Conservation (phyloP, 345 rosid species). For the Turnera subulata region DNA sequence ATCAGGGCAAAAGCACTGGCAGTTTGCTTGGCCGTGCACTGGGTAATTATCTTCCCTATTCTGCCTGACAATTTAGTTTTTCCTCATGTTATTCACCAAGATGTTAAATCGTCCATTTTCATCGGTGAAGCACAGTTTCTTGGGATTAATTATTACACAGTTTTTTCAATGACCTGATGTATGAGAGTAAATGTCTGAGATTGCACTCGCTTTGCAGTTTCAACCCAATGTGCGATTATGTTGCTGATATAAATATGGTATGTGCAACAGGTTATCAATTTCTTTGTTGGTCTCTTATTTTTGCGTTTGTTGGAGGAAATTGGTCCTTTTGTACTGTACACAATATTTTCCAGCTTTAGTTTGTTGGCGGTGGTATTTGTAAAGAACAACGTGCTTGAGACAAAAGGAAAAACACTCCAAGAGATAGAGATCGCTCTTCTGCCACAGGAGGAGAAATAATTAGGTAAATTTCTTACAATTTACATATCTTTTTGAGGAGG, state of each 20-base stretch:
- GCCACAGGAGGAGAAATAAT: constrained; percentile 37
- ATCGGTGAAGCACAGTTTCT: too few species aligned
- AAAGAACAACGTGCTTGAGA: constrained; percentile 72
- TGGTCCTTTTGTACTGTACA: constrained; percentile 59
- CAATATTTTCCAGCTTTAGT: constrained; percentile 70
- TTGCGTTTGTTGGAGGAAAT: constrained; percentile 73
- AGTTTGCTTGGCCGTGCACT: constrained; percentile 83
- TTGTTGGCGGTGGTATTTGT: constrained; percentile 63
- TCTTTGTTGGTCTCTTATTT: constrained; percentile 83
- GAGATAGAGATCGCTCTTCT: constrained; percentile 85
- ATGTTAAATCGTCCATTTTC: background rate
- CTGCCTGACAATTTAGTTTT: background rate
- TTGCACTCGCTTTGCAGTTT: background rate
- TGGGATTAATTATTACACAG: too few species aligned
- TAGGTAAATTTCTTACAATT: background rate
- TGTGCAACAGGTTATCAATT: constrained; percentile 71
- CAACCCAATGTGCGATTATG: background rate
- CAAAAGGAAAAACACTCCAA: constrained; percentile 88
- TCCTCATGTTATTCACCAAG: background rate
- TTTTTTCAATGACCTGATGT: background rate
- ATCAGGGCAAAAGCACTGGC: constrained; percentile 92
- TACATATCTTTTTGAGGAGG: too few species aligned
- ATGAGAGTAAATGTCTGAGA: too few species aligned
- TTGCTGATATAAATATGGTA: constrained; percentile 6
- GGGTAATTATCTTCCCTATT: constrained; percentile 48